phyloP scores from a whole-genome alignment of 768 basidiomycete species.

The Tubosaeta sp. region DNA sequence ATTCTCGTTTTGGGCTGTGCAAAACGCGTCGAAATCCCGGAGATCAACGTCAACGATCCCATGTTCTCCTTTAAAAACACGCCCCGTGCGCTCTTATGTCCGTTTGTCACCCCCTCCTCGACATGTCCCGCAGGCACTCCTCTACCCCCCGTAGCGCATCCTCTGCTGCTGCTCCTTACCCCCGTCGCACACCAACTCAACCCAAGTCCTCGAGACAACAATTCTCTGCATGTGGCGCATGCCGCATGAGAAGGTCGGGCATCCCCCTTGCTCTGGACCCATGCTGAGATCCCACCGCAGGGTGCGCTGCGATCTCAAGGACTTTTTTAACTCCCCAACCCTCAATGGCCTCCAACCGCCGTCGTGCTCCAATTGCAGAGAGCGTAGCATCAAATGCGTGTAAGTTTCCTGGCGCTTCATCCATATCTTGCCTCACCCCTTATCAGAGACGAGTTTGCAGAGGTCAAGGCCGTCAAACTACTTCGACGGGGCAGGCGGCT shows the following conservation, averaged over 20 bases:
- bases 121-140: constrained; percentile 59
- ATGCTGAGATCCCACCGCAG: constrained; percentile 34
- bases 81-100: constrained; percentile 19
- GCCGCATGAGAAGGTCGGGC: constrained; percentile 76
- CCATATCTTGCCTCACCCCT: constrained; percentile 6
- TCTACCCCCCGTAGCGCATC: constrained; percentile 28
- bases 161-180: constrained; percentile 31
- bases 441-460: constrained; percentile 82
- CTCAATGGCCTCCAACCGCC: constrained; percentile 38
- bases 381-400: constrained; percentile 92
- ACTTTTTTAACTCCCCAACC: constrained; percentile 55
- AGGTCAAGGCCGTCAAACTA: constrained; percentile 86
- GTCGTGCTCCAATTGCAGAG: constrained; percentile 85
- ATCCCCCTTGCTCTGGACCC: neutral
- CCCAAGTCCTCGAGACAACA: constrained; percentile 79
- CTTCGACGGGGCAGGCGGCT: constrained; percentile 73
- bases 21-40: constrained; percentile 24
- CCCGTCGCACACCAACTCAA: constrained; percentile 52
- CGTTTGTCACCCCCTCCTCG: constrained; percentile 22
- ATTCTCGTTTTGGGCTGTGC: constrained; percentile 22
- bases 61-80: constrained; percentile 19
- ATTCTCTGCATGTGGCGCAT: constrained; percentile 92
- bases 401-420: constrained; percentile 40
- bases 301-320: constrained; percentile 92
- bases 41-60: constrained; percentile 27